Evolutionary conservation across 2,329 filamentous ascomycete species (phyloP).

Genomic region (Paecilomyces dactylethromorphus): DNA sequence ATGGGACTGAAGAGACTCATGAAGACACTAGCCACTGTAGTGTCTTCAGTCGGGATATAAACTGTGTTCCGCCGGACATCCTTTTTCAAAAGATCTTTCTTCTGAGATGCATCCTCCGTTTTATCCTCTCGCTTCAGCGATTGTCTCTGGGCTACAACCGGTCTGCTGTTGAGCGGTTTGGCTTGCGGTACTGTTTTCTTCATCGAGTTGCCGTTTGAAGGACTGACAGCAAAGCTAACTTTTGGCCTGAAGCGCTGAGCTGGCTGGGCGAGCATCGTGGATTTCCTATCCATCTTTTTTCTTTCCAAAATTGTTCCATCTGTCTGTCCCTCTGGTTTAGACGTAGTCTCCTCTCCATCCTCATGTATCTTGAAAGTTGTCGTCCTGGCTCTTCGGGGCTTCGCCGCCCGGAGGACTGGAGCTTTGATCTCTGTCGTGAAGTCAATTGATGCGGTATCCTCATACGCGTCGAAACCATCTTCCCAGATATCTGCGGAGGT

Average conservation of each 20-base stretch:
- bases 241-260: constrained; percentile 33
- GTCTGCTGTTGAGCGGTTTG: background rate
- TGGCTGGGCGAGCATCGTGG: constrained; percentile 33
- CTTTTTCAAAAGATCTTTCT: constrained; percentile 19
- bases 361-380: constrained; percentile 33
- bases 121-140: constrained; percentile 10
- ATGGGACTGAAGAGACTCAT: constrained; percentile 39
- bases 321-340: constrained; percentile 5
- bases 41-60: constrained; percentile 38
- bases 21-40: constrained; percentile 35
- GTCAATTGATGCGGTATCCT: constrained; percentile 33
- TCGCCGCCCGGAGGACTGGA: constrained; percentile 21
- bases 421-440: constrained; percentile 34
- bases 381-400: constrained; percentile 21
- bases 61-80: constrained; percentile 31
- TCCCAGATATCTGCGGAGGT: constrained; percentile 19
- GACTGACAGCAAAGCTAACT: constrained; percentile 19
- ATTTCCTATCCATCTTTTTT: constrained; percentile 14
- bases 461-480: constrained; percentile 16
- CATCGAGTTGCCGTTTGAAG: constrained; percentile 10
- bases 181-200: constrained; percentile 4
- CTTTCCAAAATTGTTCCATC: constrained; percentile 9
- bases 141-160: constrained; percentile 2
- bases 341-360: constrained; percentile 17
- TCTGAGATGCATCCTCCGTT: constrained; percentile 6